These are phyloP conservation scores for Russula vinacea DNA, from an alignment of 768 basidiomycete genomes.

Conservation along the genomic window DNA sequence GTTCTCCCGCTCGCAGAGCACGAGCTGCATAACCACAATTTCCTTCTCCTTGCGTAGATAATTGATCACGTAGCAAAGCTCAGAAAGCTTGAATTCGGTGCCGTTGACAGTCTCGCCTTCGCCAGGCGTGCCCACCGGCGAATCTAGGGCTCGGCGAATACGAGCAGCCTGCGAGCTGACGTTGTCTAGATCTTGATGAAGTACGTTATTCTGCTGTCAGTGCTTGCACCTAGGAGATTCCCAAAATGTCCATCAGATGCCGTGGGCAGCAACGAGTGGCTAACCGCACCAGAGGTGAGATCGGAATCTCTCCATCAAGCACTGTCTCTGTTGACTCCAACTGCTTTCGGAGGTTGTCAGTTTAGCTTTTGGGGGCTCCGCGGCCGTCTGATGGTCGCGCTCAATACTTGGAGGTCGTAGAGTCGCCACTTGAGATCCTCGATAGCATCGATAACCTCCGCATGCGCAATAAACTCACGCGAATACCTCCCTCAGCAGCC, in stretches of 20 bases:
- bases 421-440: constrained; percentile 65
- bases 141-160: constrained; percentile 67
- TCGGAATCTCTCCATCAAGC: constrained; percentile 76
- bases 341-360: constrained; percentile 67
- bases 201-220: constrained; percentile 71
- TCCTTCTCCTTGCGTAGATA: constrained; percentile 90
- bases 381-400: constrained; percentile 56
- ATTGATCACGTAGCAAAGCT: constrained; percentile 72
- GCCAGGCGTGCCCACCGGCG: constrained; percentile 41
- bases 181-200: constrained; percentile 82
- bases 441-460: constrained; percentile 74
- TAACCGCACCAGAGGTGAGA: constrained; percentile 58
- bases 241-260: not conserved
- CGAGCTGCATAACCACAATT: constrained; percentile 83
- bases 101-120: constrained; percentile 51
- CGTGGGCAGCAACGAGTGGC: not conserved
- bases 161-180: constrained; percentile 78
- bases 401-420: constrained; percentile 46
- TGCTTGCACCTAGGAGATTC: constrained; percentile 53
- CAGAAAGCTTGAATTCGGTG: constrained; percentile 61
- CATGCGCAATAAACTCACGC: constrained; percentile 79
- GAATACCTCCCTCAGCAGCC: constrained; percentile 79
- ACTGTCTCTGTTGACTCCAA: constrained; percentile 79
- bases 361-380: constrained; percentile 75
- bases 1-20: constrained; percentile 76